Percentiles rank a stretch among this genome's conserved stretches.
Evolutionary conservation across 1,284 basidiomycete genomes (phyloP).

Genomic region (Somion occarium): DNA sequence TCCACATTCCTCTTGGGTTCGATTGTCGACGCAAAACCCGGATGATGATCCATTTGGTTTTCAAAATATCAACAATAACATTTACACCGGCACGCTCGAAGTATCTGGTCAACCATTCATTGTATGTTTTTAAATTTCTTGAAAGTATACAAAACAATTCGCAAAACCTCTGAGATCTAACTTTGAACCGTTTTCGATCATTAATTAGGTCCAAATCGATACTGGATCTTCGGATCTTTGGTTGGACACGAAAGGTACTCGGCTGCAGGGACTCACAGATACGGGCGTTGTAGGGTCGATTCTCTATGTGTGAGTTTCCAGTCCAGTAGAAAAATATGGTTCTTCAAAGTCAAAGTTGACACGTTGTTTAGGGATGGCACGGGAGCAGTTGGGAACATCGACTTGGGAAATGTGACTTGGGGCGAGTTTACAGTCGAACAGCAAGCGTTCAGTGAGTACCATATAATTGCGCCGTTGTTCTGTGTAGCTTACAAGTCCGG

Average conservation of each 20-base stretch:
- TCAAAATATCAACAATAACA: not conserved
- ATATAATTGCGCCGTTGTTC: not conserved
- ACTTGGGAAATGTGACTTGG: slow-evolving; percentile 14
- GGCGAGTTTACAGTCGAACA: slow-evolving; percentile 18
- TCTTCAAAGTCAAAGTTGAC: too few relatives aligned
- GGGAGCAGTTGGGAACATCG: not conserved
- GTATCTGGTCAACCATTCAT: not conserved
- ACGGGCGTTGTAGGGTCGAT: slow-evolving; percentile 2
- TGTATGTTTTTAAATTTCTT: not conserved
- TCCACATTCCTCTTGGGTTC: not conserved
- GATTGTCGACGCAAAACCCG: not conserved
- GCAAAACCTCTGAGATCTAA: not conserved
- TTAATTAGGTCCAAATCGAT: slow-evolving; percentile 5
- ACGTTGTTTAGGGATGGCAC: slow-evolving; percentile 2
- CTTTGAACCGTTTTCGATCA: not conserved
- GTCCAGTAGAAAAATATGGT: too few relatives aligned
- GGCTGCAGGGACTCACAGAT: not conserved
- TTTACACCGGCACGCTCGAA: slow-evolving; percentile 1
- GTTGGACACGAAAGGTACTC: not conserved
- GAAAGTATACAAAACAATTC: not conserved
- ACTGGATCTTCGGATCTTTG: slow-evolving; percentile 7
- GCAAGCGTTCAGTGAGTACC: slow-evolving; percentile 20
- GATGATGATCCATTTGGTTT: slow-evolving; percentile 3
- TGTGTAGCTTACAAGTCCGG: not conserved
- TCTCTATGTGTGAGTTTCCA: slow-evolving; percentile 1